Base-by-base conservation (phyloP, 2,329 filamentous ascomycete species). In the Botrytis aclada region DNA sequence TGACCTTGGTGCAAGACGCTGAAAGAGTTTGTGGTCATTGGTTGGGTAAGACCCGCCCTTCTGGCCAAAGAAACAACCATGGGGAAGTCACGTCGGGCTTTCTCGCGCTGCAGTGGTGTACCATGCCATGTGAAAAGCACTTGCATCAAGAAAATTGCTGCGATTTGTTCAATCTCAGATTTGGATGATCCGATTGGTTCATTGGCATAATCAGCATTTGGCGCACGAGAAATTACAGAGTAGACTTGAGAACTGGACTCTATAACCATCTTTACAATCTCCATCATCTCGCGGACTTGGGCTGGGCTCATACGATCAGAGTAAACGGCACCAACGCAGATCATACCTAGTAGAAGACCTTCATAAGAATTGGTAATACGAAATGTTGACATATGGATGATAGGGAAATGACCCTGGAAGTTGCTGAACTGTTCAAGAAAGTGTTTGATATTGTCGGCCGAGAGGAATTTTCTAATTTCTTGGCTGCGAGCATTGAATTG, bases 321-420 rank as follows among this genome's bases (percentile, higher is more conserved):
- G 81, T 94, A 94, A 73, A 92, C 92, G 58, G 92, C 91, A 54
- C 92, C 92, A 77, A 93, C 86, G 80, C 90, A 93, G 78, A 92
- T 89, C 85, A 94, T 92, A 74, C 87, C 86, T 74, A 92, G 85
- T 67, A 93, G 83, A 74, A 94, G 85, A 76, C 90, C 89, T 74
- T 90, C 88, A 80, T 91, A 89, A 64, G 89, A 88, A 75, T 90
- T 86, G 74, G 87, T 84, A 70, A 92, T 87, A 79, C 89, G 87
- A 82, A 94, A 93, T 14, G 91, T 92, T 51, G 91, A 87, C 80
- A 91, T 86, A 79, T 94, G 91, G 70, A 94, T 86, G 76, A 92
- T 86, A 32, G 91, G 89, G 83, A 92, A 93, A 81, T 94, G 92
- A 74, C 88, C 86, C 80, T 93, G 89, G 81, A 90, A 93, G 81